Base-by-base conservation (phyloP, 2,329 filamentous ascomycete species). In the Clonostachys rosea region DNA sequence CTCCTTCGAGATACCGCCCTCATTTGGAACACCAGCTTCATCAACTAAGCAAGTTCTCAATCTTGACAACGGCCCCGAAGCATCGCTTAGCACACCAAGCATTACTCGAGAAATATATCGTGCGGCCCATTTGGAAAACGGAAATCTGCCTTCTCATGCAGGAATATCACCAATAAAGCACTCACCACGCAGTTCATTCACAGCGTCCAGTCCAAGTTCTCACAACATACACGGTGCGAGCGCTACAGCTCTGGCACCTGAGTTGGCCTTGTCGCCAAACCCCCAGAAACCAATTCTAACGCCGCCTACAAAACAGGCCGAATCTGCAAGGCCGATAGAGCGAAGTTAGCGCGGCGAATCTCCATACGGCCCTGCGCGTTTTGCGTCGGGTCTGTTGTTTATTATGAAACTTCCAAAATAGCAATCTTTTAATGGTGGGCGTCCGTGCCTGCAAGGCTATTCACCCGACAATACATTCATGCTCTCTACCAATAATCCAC, bases 201-300 rank as follows among this genome's bases (percentile, higher is more conserved):
- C 61, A 65, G n/a, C 56, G 58, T 54, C 59, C 46, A 50, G 58
- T 50, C 62, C 56, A 44, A 39, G 17, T n/a, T 39, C 36, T 39
- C 36, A n/a, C 14, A 18, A n/a, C 14, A n/a, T 18, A 39, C 36
- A 18, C 10, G 59, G 50, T 49, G 53, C 47, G 58, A 53, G n/a
- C 59, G 59, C 45, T 62, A 59, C 6, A 54, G 36, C 36, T n/a
- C 36, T 39, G 36, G 36, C 82, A 6, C 82, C 82, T 0, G 62
- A 75, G 3, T 73, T 79, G 39, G 69, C 77, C 2, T 59, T 87
- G 43, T 76, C 79, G 10, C 83, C 83, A 1, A 79, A 75, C 40
- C 74, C 77, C 3, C 73, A 72, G 13, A 70, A 76, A 48, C 75
- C 78, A 52, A 81, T 82, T 48, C 59, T 83, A 44, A 81, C 78